Base-by-base conservation (phyloP, 805 yeast genomes). In the Candida insectalens region DNA sequence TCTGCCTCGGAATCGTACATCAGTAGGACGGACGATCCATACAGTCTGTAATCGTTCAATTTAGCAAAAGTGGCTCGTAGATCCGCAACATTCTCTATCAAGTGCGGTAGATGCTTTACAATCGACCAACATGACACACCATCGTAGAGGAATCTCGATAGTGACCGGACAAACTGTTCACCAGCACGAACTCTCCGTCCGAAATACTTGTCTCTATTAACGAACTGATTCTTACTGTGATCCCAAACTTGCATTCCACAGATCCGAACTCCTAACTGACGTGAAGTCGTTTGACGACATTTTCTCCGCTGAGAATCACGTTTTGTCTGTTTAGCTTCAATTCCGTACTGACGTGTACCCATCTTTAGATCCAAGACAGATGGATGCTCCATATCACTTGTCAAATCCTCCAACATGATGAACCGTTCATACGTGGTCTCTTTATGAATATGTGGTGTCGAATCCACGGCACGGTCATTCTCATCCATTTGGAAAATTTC, bases 331-430 rank as follows among this genome's bases (percentile, higher is more conserved):
- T 68, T 66, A 0, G 97, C 96, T 42, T 87, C 95, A n/a, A 89
- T 80, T 7, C 99, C 98, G 49, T 92, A 92, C 57, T 92, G 99
- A 38, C 99, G 68, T 0, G 99, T 89, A 1, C 99, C 99, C 97
- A 92, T 92, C 53, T 92, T 92, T 46, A 92, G 64, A 58, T 92
- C 99, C 32, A 92, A 61, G 1, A 89, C 97, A 52, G 96, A 88
- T 1, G 98, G 96, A 42, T 71, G 71, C 20, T 59, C 63, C 77
- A 89, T 75, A 17, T 84, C 83, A 35, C 77, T 69, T 0, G 97
- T 92, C 32, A 92, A 60, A 59, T 92, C 99, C 51, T 94, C 98
- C 32, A 92, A 63, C 7, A 92, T 57, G 25, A 92, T 79, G 52
- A 87, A 92, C 41, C 94, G 65, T 57, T 83, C 94, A 26, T 81